Conservation (phyloP, 441 rosid species). For the Populus hybrid region DNA sequence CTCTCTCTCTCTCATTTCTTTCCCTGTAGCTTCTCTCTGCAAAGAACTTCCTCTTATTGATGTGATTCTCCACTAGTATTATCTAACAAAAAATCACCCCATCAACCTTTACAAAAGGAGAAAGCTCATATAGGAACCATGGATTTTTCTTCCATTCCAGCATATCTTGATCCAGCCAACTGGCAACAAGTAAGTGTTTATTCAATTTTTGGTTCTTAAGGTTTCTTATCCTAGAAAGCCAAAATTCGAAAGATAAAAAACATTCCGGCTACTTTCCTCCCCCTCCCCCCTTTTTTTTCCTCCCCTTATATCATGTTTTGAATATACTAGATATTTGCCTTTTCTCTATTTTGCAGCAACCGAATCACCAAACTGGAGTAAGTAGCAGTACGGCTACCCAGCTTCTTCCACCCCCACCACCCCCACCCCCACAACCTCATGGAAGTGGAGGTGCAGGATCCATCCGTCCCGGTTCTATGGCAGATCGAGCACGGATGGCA, state of each 20-base stretch:
- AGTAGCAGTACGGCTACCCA: constrained; percentile 28
- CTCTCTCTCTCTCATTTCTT: constrained; percentile 14
- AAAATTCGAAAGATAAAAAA: constrained; percentile 36
- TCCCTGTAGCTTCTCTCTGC: constrained; percentile 14
- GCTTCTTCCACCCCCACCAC: constrained; percentile 35
- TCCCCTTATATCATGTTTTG: constrained; percentile 31
- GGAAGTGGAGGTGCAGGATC: constrained; percentile 58
- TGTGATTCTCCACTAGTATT: constrained; percentile 54
- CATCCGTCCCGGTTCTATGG: constrained; percentile 85
- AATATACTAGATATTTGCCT: constrained; percentile 56
- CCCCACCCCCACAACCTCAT: constrained; percentile 47
- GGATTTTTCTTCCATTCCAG: constrained; percentile 83
- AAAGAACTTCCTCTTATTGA: constrained; percentile 26
- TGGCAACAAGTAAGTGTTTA: constrained; percentile 74
- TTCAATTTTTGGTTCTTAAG: constrained; percentile 6
- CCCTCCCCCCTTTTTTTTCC: neutral
- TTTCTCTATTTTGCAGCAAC: constrained; percentile 38
- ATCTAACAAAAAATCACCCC: constrained; percentile 29
- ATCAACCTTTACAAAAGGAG: constrained; percentile 46
- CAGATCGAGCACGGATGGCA: constrained; percentile 81
- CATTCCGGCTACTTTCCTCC: constrained; percentile 28
- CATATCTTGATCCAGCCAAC: constrained; percentile 93
- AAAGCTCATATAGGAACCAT: constrained; percentile 44
- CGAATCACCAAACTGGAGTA: constrained; percentile 34
- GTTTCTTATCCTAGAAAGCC: constrained; percentile 32